A percentile compares a stretch with the other conserved stretches of the same genome.
These are phyloP conservation scores for Musa schizocarpa DNA, from an alignment of 176 grass and related monocot species.

Conservation along the genomic window DNA sequence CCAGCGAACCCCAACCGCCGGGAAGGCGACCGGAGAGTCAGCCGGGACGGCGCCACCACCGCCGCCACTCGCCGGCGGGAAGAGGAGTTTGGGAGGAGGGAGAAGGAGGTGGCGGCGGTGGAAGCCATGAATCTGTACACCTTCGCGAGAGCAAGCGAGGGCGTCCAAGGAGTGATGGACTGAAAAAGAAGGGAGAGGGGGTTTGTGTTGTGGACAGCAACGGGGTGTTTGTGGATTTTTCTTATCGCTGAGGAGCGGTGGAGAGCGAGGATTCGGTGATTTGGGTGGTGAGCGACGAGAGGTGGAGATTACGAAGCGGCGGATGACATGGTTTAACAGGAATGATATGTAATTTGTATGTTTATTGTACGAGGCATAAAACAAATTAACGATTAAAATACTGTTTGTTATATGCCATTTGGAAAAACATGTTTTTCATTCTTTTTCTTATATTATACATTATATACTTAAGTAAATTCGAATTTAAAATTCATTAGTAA, in stretches of 20 bases:
- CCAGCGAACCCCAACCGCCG: conserved; percentile 15
- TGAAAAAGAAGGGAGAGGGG: conserved; percentile 16
- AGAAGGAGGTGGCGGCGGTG: conserved; percentile 18
- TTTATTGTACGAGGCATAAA: too few relatives aligned
- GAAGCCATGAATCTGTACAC: neutral
- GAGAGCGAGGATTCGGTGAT: conserved; percentile 15
- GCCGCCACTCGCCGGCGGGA: conserved; percentile 18
- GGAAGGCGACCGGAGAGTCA: conserved; percentile 23
- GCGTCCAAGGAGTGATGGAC: neutral
- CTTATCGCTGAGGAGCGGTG: conserved; percentile 12
- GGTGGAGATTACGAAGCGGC: conserved; percentile 40
- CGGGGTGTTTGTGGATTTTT: neutral
- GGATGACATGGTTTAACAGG: conserved; percentile 14
- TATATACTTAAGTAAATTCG: too few relatives aligned
- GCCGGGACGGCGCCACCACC: neutral
- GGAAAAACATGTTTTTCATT: too few relatives aligned
- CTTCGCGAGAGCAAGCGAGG: conserved; percentile 6
- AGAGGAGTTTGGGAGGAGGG: conserved; percentile 25
- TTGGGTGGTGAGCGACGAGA: conserved; percentile 18
- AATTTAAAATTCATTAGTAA: too few relatives aligned
- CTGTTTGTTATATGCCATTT: too few relatives aligned
- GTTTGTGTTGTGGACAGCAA: conserved; percentile 30
- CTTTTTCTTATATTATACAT: too few relatives aligned
- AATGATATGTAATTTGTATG: neutral
- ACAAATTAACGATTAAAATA: too few relatives aligned